Base-by-base conservation (phyloP, 2,329 filamentous ascomycete genomes). In the Helminthosporium solani region DNA sequence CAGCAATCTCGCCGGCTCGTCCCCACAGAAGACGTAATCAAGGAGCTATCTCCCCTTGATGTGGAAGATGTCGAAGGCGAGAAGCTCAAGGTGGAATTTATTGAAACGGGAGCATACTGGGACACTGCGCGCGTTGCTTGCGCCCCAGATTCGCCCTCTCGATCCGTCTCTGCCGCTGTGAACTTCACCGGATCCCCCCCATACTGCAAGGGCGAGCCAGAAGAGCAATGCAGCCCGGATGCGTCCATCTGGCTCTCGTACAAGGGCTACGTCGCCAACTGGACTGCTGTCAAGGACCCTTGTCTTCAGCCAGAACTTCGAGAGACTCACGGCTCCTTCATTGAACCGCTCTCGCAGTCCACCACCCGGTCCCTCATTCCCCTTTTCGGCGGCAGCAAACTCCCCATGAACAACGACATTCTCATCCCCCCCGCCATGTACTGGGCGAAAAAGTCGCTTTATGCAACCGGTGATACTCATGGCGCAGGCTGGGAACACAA, bases 351-450 rank as follows among this genome's bases (percentile, higher is more conserved):
- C n/a, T 74, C 74, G 3, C 66, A 73, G 3, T 67, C 67, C 1
- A 74, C 69, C n/a, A 72, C 74, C 0, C 64, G 68, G 33, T 61
- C 68, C 16, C 63, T 79, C 20, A 68, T 78, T 38, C 77, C 77
- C 7, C 57, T 79, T 2, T 79, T 80, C 35, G 73, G 76, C 2
- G 75, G 74, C 9, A 76, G 73, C 11, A 79, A 80, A 47, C 60
- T 79, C 0, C 61, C 71, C 1, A 67, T 75, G 59, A 78, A 77
- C 62, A 79, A 78, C 50, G 77, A 79, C 44, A 78, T 79, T 39
- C 63, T 79, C 6, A 64, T 79, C 3, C 77, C 77, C 1, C 67
- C 76, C 0, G 70, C 76, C 7, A 75, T 76, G 66, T 78, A 79
- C 63, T 77, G 75, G 69, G 71, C 70, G 3, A 58, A 72, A 7